Percentiles rank a stretch among this genome's conserved stretches.
Evolutionary conservation across 169 alveolate genomes (phyloP).

Genomic region (Plasmodium adleri): DNA sequence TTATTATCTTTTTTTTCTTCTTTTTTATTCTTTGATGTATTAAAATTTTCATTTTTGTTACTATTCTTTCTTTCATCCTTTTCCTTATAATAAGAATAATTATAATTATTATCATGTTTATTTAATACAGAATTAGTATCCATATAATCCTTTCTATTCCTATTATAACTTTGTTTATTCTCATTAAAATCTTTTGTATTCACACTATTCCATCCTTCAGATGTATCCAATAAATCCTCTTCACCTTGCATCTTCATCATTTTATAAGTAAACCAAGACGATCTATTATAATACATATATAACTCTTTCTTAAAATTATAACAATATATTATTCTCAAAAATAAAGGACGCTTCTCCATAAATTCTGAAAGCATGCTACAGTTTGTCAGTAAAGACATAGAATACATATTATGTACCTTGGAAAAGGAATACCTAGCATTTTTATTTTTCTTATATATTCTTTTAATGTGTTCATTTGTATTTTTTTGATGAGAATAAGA

Average conservation of each 20-base stretch:
- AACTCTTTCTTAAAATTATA: slow-evolving; percentile 7
- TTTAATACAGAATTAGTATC: too few relatives aligned
- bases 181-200: too few relatives aligned
- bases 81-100: not conserved
- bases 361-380: slow-evolving; percentile 15
- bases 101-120: too few relatives aligned
- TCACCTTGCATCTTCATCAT: too few relatives aligned
- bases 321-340: slow-evolving; percentile 22
- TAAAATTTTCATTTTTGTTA: not conserved
- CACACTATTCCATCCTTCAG: too few relatives aligned
- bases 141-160: too few relatives aligned
- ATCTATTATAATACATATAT: not conserved
- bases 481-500: too few relatives aligned
- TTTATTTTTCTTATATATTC: slow-evolving; percentile 39
- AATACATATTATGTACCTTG: not conserved
- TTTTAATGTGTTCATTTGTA: slow-evolving; percentile 6
- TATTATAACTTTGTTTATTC: too few relatives aligned
- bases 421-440: slow-evolving; percentile 7
- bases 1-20: not conserved
- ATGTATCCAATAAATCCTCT: too few relatives aligned
- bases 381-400: slow-evolving; percentile 4
- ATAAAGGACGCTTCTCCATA: not conserved
- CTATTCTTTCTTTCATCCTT: not conserved
- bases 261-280: too few relatives aligned
- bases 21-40: not conserved